Evolutionary conservation across 1,139 yeast genomes (phyloP), one percentile per base, ranked within the genome.

Genomic region (Nakaseomyces glabratus): DNA sequence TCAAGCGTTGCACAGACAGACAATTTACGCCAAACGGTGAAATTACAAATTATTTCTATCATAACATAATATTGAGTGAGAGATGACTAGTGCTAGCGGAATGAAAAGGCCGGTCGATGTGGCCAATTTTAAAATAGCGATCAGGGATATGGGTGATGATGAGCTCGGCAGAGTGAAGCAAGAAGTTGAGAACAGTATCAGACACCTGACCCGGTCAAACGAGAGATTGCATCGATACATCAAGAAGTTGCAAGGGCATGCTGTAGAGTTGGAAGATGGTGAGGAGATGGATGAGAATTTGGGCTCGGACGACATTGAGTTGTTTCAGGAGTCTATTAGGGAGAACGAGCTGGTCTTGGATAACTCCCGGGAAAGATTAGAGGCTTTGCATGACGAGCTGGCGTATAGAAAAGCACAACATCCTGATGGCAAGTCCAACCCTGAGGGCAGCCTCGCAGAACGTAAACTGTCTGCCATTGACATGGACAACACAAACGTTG

Each of bases 301-400:
- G 11, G 56, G 47, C 22, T 45, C 48, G 12, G 46, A 43, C 20
- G 64, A 55, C 41, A 39, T 53, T 34, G 49, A 48, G 35, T 35
- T 63, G 17, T 62, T 55, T 43, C 47, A 46, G 14, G 65, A 59
- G 12, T 57, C 65, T 9, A 44, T 60, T 23, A 43, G 43, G 20
- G 67, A 62, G 36, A 63, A 62, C 44, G 51, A 53, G 20, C 41
- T 49, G 6, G 62, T 62, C 12, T 44, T 65, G 34, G 43, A 47
- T 8, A 65, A 63, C 41, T 63, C 61, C 40, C 33, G 43, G 13
- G 52, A 55, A 28, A 47, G 67, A 35, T 42, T 62, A 6, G 54
- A 53, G 3, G 53, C 58, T 0, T 44, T 65, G 18, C 50, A 55
- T 11, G 43, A 49, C 33, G 68, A 63, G 34, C 43, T 45, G 18